phyloP scores from a whole-genome alignment of 139 green algal genomes.

The Chlamydomonas eustigma region DNA sequence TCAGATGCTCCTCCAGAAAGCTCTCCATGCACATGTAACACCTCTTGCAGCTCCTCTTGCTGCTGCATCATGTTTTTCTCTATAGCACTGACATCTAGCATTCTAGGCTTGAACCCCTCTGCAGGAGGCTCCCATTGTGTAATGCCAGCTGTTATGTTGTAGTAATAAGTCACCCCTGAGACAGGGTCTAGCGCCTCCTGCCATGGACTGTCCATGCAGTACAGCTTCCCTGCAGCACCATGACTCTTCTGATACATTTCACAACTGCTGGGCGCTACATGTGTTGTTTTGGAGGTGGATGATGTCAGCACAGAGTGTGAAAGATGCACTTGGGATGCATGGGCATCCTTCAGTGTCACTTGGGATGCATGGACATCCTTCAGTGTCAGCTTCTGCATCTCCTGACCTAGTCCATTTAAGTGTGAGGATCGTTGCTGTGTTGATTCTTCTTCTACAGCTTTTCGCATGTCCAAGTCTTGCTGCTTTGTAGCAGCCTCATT shows the following conservation, averaged over 20 bases:
- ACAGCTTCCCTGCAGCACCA: not conserved
- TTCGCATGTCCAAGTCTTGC: not conserved
- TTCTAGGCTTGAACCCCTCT: not conserved
- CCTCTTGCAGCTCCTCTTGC: not conserved
- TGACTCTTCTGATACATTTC: not conserved
- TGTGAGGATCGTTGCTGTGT: too few relatives aligned
- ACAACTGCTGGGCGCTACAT: not conserved
- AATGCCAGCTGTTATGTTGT: not conserved
- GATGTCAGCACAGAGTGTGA: not conserved
- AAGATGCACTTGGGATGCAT: too few relatives aligned
- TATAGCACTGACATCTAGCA: not conserved
- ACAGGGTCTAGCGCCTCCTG: not conserved
- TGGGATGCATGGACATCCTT: not conserved
- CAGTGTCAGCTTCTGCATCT: not conserved
- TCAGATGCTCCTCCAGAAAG: too few relatives aligned
- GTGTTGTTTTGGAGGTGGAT: not conserved
- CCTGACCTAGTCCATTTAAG: not conserved
- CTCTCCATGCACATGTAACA: too few relatives aligned
- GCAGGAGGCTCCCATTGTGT: not conserved
- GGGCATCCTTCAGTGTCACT: not conserved
- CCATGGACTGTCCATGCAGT: not conserved
- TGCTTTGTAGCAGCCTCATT: not conserved
- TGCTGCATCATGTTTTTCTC: not conserved
- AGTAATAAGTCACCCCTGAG: not conserved
- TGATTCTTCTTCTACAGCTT: not conserved